Evolutionary conservation across 306 rosid species (phyloP), one percentile per base, ranked within the genome.

Genomic region (Prunus mira): DNA sequence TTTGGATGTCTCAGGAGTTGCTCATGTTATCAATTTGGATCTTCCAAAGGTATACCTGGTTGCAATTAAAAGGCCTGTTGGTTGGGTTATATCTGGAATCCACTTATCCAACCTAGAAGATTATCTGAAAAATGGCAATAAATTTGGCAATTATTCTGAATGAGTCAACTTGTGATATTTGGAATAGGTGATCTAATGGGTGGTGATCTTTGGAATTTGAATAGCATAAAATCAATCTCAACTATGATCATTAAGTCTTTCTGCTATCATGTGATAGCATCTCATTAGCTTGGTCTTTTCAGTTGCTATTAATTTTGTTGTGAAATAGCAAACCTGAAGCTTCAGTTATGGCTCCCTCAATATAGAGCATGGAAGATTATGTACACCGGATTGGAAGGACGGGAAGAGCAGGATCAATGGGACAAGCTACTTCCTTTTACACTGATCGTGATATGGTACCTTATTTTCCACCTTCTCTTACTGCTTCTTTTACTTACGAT

Each of bases 361-460:
- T 92, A 84, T 90, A 92, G 97, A 90, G 93, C 86, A 89, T 90
- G 91, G 97, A 92, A 92, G 97, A 92, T 83, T 92, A 92, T 84
- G 93, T 92, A 43, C 97, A 92, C 84, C 96, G 97, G 78, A 90
- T 92, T 76, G 97, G 97, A 79, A 87, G 97, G 87, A 92, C 97
- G 0, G 97, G 97, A 72, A 91, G 97, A 73, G 97, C 97, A 1
- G 96, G 97, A 81, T 87, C 96, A 68, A 90, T 88, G 43, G 97
- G 97, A 79, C 87, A 84, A 72, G 78, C 97, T 69, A 88, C 93
- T 67, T 92, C 97, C 15, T 92, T 89, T 72, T 90, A 83, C 83
- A 92, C 96, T 9, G 93, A 88, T 80, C 90, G 93, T 63, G 97
- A 92, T 80, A 81, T 76, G 97, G 97, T 90, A 71, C 74, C 71